phyloP scores from a whole-genome alignment of 345 rosid genomes.

The Eutrema yunnanense region DNA sequence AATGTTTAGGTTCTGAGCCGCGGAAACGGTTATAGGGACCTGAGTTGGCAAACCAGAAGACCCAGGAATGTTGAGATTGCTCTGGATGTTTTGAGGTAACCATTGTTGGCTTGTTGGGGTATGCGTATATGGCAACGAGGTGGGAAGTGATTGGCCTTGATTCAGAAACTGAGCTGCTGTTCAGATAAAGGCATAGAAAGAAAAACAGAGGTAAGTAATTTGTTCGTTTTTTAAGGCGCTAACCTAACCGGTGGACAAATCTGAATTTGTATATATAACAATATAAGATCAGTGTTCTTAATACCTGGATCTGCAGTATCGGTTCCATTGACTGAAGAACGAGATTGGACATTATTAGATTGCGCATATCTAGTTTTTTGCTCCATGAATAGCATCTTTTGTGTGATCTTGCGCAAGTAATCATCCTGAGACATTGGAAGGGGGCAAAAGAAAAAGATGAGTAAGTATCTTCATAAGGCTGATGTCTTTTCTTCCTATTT shows the following conservation, averaged over 20 bases:
- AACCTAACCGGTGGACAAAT: too few relatives aligned
- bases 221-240: too few relatives aligned
- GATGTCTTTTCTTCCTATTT: not conserved
- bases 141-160: constrained; percentile 39
- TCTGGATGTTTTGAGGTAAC: constrained; percentile 38
- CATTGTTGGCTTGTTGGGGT: constrained; percentile 49
- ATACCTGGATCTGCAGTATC: constrained; percentile 51
- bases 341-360: constrained; percentile 30
- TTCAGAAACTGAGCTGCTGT: constrained; percentile 36
- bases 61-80: constrained; percentile 34
- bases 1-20: constrained; percentile 48
- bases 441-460: not conserved
- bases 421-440: constrained; percentile 41
- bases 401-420: constrained; percentile 50
- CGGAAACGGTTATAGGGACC: constrained; percentile 35
- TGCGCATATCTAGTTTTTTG: constrained; percentile 34
- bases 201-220: not conserved
- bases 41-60: constrained; percentile 45
- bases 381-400: constrained; percentile 47
- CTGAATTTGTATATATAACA: too few relatives aligned
- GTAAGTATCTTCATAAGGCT: not conserved
- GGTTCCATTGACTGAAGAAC: constrained; percentile 30
- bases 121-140: constrained; percentile 36
- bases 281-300: not conserved
- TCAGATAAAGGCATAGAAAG: not conserved